Evolutionary conservation across 2,329 filamentous ascomycete genomes (phyloP), one percentile per base, ranked within the genome.

Genomic region (Aspergillus luchuensis): DNA sequence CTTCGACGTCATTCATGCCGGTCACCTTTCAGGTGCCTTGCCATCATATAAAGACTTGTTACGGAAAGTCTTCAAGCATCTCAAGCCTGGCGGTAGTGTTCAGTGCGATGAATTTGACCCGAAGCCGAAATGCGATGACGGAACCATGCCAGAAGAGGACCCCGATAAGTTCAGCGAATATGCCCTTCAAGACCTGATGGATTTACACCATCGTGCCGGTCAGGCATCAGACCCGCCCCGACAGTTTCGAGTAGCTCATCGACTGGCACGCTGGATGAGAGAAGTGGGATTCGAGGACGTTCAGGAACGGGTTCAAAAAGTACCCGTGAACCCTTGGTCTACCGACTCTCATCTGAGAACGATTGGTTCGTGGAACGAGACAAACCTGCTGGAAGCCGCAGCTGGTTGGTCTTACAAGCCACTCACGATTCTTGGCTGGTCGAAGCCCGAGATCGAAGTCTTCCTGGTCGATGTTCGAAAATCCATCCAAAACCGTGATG

Each of bases 1-100:
- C 64, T 81, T 88, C 67, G 86, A 89, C 72, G 83, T 84, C 61
- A 81, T 89, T 59, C 87, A 88, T 72, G 81, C 84, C 2, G 81
- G 84, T 48, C 78, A 85, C 66, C 80, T 90, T 74, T 78, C 80
- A 2, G 87, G 87, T 19, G 80, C 82, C 51, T 82, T 89, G 63
- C 73, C 78, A 1, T 81, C 87, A 65, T 89, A 86, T 76, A 76
- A 79, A 19, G 74, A 80, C 10, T 74, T 89, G 7, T 81, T 89
- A 61, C 71, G 72, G 11, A 83, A 85, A 59, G 73, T 81, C 0
- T 84, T 75, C 62, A 74, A 74, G 57, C 81, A 86, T 60, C 72
- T 86, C 19, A 82, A 82, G 63, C 85, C 87, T 0, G 86, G 86
- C 8, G 83, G 82, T 3, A 87, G 74, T 63, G 61, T 79, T 15